These are phyloP conservation scores for Fusarium guadeloupense DNA, from an alignment of 2,329 filamentous ascomycete species.

Conservation along the genomic window DNA sequence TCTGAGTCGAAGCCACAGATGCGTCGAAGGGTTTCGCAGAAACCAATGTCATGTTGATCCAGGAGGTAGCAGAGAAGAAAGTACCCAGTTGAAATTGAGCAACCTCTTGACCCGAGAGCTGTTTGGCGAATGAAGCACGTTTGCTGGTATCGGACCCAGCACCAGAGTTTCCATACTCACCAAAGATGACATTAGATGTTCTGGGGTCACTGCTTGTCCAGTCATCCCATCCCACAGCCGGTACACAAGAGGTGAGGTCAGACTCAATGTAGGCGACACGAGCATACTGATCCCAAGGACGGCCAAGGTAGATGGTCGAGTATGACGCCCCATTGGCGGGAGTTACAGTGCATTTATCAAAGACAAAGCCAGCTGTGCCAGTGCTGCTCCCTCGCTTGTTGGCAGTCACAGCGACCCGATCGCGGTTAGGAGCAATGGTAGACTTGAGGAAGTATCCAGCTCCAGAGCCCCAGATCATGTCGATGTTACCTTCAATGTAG, in stretches of 20 bases:
- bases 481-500: constrained; percentile 58
- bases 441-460: constrained; percentile 54
- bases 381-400: constrained; percentile 51
- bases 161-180: constrained; percentile 33
- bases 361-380: constrained; percentile 48
- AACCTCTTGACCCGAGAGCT: constrained; percentile 1
- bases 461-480: constrained; percentile 56
- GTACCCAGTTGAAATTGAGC: constrained; percentile 31
- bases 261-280: constrained; percentile 38
- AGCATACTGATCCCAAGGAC: constrained; percentile 37
- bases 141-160: constrained; percentile 28
- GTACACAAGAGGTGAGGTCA: constrained; percentile 19
- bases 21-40: constrained; percentile 34
- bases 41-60: constrained; percentile 38
- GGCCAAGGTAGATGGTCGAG: constrained; percentile 34
- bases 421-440: constrained; percentile 45
- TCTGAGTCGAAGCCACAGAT: constrained; percentile 13
- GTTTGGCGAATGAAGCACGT: constrained; percentile 36
- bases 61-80: constrained; percentile 32
- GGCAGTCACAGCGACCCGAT: constrained; percentile 45
- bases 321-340: constrained; percentile 40
- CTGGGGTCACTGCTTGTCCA: constrained; percentile 37
- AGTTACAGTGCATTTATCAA: constrained; percentile 47
- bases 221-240: constrained; percentile 30
- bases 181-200: constrained; percentile 33